Evolutionary conservation across 1,139 yeast species (phyloP).

Genomic region (Yamadazyma jaroonii): DNA sequence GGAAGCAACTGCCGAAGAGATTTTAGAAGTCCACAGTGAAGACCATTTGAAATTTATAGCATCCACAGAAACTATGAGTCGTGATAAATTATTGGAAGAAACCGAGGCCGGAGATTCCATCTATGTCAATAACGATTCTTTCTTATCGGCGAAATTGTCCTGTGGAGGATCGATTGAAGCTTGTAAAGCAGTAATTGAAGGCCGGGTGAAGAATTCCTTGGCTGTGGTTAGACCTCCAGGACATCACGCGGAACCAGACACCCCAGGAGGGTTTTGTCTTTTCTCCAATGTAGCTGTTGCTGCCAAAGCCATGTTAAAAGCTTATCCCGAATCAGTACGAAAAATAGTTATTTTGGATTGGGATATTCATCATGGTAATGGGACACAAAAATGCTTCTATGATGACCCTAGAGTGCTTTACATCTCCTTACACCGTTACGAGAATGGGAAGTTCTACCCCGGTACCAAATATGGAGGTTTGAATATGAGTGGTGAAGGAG

Average conservation of each 20-base stretch:
- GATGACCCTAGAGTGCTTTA: slow-evolving; percentile 89
- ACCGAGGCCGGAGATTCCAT: slow-evolving; percentile 95
- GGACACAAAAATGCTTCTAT: slow-evolving; percentile 90
- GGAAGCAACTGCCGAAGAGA: slow-evolving; percentile 85
- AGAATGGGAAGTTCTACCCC: slow-evolving; percentile 90
- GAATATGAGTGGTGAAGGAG: slow-evolving; percentile 77
- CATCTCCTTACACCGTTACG: slow-evolving; percentile 88
- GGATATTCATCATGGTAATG: slow-evolving; percentile 99
- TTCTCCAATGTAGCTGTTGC: slow-evolving; percentile 98
- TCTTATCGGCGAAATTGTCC: slow-evolving; percentile 80
- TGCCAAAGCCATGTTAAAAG: slow-evolving; percentile 76
- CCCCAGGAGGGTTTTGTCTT: slow-evolving; percentile 95
- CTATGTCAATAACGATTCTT: slow-evolving; percentile 90
- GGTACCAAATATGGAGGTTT: slow-evolving; percentile 83
- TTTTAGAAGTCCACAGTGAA: slow-evolving; percentile 78
- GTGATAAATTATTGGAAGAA: slow-evolving; percentile 74
- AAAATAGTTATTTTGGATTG: slow-evolving; percentile 86
- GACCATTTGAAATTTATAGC: slow-evolving; percentile 76
- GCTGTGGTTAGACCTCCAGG: slow-evolving; percentile 99
- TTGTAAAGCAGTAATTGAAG: slow-evolving; percentile 92
- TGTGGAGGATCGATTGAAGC: slow-evolving; percentile 99
- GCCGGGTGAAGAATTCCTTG: slow-evolving; percentile 82
- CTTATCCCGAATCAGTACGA: slow-evolving; percentile 86
- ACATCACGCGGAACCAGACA: slow-evolving; percentile 97
- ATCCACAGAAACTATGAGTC: slow-evolving; percentile 73